Conservation (phyloP, 805 yeast genomes). For the Kodamaea laetipori region DNA sequence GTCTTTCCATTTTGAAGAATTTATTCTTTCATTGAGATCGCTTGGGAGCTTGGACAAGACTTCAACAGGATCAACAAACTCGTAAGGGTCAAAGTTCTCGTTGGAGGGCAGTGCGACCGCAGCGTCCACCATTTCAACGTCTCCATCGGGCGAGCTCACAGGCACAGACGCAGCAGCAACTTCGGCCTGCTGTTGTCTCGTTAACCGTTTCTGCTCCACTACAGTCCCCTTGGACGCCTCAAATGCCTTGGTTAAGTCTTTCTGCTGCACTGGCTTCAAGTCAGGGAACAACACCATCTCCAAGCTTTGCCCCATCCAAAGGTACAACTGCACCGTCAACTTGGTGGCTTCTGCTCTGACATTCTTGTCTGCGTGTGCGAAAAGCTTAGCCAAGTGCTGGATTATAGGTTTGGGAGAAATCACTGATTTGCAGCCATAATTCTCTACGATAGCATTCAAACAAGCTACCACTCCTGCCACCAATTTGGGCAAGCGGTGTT, state of each 20-base stretch:
- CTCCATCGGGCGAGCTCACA: constrained; percentile 18
- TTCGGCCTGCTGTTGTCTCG: constrained; percentile 52
- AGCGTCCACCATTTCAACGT: constrained; percentile 32
- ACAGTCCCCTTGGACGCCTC: constrained; percentile 44
- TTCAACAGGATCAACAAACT: constrained; percentile 67
- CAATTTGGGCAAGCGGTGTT: constrained; percentile 73
- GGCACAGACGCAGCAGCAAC: constrained; percentile 15
- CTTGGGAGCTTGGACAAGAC: constrained; percentile 66
- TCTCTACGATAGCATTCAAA: constrained; percentile 53
- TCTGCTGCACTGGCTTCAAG: constrained; percentile 89
- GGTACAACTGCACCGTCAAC: constrained; percentile 67
- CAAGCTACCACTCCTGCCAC: constrained; percentile 68
- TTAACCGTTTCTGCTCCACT: constrained; percentile 56
- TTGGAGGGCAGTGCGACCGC: constrained; percentile 16
- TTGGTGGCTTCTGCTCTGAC: constrained; percentile 79
- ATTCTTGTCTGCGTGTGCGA: constrained; percentile 81
- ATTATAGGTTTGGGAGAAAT: constrained; percentile 56
- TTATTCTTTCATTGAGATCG: constrained; percentile 54
- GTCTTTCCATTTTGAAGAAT: constrained; percentile 84
- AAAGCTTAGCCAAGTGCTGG: constrained; percentile 62
- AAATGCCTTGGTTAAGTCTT: constrained; percentile 73
- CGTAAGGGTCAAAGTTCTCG: constrained; percentile 57
- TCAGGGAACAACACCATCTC: constrained; percentile 62
- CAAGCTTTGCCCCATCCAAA: constrained; percentile 70
- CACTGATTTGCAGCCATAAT: constrained; percentile 65